Base-by-base conservation (phyloP, 345 rosid genomes). In the Pistacia vera region DNA sequence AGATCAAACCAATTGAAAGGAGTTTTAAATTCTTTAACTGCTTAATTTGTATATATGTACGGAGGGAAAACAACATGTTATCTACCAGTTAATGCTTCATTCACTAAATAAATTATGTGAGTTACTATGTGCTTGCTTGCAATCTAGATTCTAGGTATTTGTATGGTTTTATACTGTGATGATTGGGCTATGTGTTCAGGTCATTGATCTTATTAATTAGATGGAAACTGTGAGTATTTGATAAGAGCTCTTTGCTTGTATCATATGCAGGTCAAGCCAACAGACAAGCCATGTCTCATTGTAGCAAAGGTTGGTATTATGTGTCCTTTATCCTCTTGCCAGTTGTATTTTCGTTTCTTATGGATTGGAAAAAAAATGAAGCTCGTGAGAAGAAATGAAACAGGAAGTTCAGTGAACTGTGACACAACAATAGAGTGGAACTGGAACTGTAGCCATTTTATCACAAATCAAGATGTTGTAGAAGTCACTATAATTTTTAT, bases 281-380 rank as follows among this genome's bases (percentile, higher is more conserved):
- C 80, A 0, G 87, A 83, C 77, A 88, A 87, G 63, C 90, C 90
- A 71, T 85, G 93, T 78, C 94, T 85, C 79, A 82, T 91, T 74
- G 80, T 87, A 73, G 82, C 80, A 48, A 89, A 74, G 97, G 99
- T 95, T 71, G 30, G 85, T 81, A 63, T 68, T 71, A 13, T 12
- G 28, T 7, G 58, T 74, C 8, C 35, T 16, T 74, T 65, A 74
- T 57, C n/a, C 67, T 55, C 66, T 2, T 48, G 30, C 4, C 25
- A 38, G 2, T 71, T 18, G 13, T 46, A 28, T 60, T 55, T 68
- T 66, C 28, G 20, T 60, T 63, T 58, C 69, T 55, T 63, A 17
- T 63, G 25, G 35, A 20, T 59, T 10, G 33, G 33, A 63, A 33
- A 17, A 72, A 48, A 11, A 2, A 18, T 63, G 51, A 63, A 49